A percentile compares a stretch with the other conserved stretches of the same genome.
phyloP scores from a whole-genome alignment of 164 flowering plant species.

The Macadamia integrifolia region DNA sequence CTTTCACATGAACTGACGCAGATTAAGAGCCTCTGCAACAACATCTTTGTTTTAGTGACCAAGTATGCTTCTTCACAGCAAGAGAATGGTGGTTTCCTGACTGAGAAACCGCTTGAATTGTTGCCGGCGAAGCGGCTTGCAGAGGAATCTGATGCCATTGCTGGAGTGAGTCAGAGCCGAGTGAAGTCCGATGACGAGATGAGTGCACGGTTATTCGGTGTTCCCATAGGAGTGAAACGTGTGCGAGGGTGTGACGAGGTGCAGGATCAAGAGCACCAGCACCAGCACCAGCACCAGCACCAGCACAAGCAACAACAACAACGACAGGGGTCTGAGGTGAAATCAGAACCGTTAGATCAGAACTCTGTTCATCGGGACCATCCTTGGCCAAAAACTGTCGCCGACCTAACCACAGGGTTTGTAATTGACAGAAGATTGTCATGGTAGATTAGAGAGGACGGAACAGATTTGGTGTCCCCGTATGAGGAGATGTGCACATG shows the following conservation, averaged over 20 bases:
- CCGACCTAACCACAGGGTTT: conserved; percentile 36
- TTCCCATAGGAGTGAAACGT: conserved; percentile 52
- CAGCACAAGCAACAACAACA: conserved; percentile 15
- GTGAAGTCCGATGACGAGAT: conserved; percentile 18
- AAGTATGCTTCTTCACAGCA: conserved; percentile 29
- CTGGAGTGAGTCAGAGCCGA: conserved; percentile 8
- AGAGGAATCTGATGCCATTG: conserved; percentile 14
- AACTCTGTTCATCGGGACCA: conserved; percentile 17
- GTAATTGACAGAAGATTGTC: conserved; percentile 17
- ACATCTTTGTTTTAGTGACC: conserved; percentile 57
- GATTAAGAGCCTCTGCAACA: conserved; percentile 65
- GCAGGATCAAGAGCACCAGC: conserved; percentile 22
- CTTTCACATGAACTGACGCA: conserved; percentile 52
- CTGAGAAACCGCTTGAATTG: conserved; percentile 38
- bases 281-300: conserved; percentile 9
- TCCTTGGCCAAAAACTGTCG: conserved; percentile 36
- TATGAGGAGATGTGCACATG: neutral
- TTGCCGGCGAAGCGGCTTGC: conserved; percentile 30
- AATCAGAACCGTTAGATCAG: conserved; percentile 54
- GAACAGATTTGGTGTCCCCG: too few species aligned
- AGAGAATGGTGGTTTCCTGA: conserved; percentile 10
- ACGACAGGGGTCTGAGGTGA: conserved; percentile 21
- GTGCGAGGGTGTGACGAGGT: conserved; percentile 29
- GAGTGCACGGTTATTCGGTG: conserved; percentile 53
- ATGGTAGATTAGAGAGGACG: too few species aligned